Percentiles rank a stretch among this genome's conserved stretches.
These are phyloP conservation scores for Penicillium sp. DNA, from an alignment of 2,329 filamentous ascomycete species.

Conservation along the genomic window DNA sequence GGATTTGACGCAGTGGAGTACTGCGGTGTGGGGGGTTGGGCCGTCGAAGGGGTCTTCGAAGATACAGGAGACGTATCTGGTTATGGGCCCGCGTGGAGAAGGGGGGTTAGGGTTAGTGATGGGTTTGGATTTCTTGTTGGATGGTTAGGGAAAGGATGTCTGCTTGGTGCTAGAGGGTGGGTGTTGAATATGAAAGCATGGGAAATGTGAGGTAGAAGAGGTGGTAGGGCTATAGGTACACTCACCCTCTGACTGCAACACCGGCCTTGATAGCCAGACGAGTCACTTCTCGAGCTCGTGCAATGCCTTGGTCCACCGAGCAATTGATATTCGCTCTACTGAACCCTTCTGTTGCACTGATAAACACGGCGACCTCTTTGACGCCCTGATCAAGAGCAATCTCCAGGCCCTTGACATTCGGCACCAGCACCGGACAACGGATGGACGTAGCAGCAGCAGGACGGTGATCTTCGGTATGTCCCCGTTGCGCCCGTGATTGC, in stretches of 20 bases:
- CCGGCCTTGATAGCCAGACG: conserved; percentile 21
- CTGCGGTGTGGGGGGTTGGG: conserved; percentile 46
- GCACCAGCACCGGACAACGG: conserved; percentile 36
- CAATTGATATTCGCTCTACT: conserved; percentile 41
- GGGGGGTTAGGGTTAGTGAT: too few relatives aligned
- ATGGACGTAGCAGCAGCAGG: conserved; percentile 1
- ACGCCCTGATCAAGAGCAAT: conserved; percentile 48
- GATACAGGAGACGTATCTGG: conserved; percentile 37
- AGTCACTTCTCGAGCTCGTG: conserved; percentile 29
- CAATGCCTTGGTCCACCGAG: conserved; percentile 34
- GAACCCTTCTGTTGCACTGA: conserved; percentile 40
- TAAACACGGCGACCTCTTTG: conserved; percentile 38
- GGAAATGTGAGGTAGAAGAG: too few relatives aligned
- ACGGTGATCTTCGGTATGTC: too few relatives aligned
- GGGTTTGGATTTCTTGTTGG: too few relatives aligned
- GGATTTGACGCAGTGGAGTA: conserved; percentile 48
- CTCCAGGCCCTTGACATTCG: conserved; percentile 44
- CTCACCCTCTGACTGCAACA: conserved; percentile 33
- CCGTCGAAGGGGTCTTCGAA: conserved; percentile 47
- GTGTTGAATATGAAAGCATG: too few relatives aligned
- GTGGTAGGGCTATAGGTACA: neutral
- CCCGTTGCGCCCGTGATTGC: too few relatives aligned
- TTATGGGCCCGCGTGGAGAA: too few relatives aligned
- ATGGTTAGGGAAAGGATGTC: neutral
- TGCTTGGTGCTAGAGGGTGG: neutral